Evolutionary conservation across 2,329 filamentous ascomycete species (phyloP).

Genomic region (Karstenula rhodostoma): DNA sequence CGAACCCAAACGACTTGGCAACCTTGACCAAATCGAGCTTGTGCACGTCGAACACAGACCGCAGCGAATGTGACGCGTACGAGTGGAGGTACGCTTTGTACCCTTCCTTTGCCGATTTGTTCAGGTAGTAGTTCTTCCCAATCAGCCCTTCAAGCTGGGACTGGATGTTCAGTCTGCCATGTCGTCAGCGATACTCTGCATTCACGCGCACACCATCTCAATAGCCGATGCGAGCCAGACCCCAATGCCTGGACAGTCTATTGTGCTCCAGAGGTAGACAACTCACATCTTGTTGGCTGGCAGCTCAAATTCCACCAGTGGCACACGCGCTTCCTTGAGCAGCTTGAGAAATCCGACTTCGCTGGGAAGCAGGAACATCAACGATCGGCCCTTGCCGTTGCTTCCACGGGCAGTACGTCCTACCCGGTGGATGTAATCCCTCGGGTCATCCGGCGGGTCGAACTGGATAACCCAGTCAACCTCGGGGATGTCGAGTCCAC

Average conservation of each 20-base stretch:
- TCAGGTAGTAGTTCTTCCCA: conserved; percentile 93
- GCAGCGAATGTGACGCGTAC: conserved; percentile 85
- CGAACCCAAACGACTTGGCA: conserved; percentile 84
- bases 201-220: neutral
- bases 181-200: neutral
- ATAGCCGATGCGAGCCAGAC: neutral
- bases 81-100: conserved; percentile 94
- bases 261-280: neutral
- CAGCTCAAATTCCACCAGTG: conserved; percentile 96
- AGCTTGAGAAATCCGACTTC: conserved; percentile 93
- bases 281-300: conserved; percentile 80
- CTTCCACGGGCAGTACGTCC: conserved; percentile 90
- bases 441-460: conserved; percentile 81
- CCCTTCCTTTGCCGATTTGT: conserved; percentile 79
- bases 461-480: conserved; percentile 85
- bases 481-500: conserved; percentile 92
- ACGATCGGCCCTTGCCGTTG: conserved; percentile 82
- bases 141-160: conserved; percentile 91
- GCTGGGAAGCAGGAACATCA: conserved; percentile 91
- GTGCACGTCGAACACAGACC: conserved; percentile 84
- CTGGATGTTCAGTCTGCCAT: conserved; percentile 63
- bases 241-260: neutral
- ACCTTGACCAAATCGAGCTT: conserved; percentile 85
- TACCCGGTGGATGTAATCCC: conserved; percentile 78
- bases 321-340: conserved; percentile 88